Percentiles rank a stretch among this genome's conserved stretches.
These are phyloP conservation scores for Hortiboletus campestris DNA, from an alignment of 768 basidiomycete genomes.

Conservation along the genomic window DNA sequence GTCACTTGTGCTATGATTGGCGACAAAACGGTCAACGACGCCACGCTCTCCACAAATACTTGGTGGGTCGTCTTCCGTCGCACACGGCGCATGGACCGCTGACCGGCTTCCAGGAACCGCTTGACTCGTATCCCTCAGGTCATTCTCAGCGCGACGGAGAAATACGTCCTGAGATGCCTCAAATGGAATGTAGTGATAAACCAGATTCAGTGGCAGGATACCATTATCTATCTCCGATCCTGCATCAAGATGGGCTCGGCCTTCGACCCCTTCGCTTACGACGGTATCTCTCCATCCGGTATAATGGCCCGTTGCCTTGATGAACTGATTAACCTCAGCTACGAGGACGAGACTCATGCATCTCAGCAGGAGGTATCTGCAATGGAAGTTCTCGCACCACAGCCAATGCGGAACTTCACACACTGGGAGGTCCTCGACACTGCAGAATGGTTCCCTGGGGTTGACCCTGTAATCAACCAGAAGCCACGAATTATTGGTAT, in stretches of 20 bases:
- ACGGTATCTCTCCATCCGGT: slow-evolving; percentile 9
- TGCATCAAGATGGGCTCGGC: slow-evolving; percentile 26
- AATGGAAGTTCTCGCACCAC: slow-evolving; percentile 14
- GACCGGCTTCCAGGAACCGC: slow-evolving; percentile 19
- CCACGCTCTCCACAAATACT: slow-evolving; percentile 26
- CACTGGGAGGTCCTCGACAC: slow-evolving; percentile 11
- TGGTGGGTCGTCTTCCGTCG: slow-evolving; percentile 23
- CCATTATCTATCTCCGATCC: slow-evolving; percentile 20
- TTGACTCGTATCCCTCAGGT: slow-evolving; percentile 21
- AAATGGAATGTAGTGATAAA: slow-evolving; percentile 26
- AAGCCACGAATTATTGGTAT: slow-evolving; percentile 27
- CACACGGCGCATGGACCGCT: background rate
- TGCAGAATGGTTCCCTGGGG: slow-evolving; percentile 29
- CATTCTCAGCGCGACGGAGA: slow-evolving; percentile 27
- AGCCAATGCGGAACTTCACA: slow-evolving; percentile 7
- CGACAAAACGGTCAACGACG: slow-evolving; percentile 35
- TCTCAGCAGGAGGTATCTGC: background rate
- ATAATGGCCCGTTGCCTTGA: slow-evolving; percentile 23
- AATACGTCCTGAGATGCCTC: slow-evolving; percentile 15
- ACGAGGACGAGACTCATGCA: background rate
- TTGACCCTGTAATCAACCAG: slow-evolving; percentile 31
- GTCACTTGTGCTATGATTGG: slow-evolving; percentile 36
- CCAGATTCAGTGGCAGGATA: slow-evolving; percentile 22
- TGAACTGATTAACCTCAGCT: slow-evolving; percentile 13
- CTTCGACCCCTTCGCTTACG: slow-evolving; percentile 26